Conservation (phyloP, 2,329 filamentous ascomycete genomes). For the Coniochaeta sp. region DNA sequence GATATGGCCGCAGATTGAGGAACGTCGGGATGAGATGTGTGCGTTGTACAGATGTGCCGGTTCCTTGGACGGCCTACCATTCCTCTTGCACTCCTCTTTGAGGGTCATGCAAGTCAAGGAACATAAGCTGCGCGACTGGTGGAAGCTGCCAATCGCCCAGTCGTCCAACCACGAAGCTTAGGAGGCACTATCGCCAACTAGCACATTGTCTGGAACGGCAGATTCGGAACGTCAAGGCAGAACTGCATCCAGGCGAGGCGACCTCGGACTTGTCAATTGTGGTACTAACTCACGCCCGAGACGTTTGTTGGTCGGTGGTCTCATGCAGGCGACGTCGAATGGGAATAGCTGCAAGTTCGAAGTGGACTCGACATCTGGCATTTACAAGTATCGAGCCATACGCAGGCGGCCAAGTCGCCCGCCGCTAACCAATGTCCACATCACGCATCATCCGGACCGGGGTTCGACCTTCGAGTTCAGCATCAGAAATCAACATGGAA, state of each 20-base stretch:
- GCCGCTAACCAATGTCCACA: background rate
- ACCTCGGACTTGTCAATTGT: background rate
- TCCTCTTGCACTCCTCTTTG: too few species aligned
- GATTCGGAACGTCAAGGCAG: constrained; percentile 1
- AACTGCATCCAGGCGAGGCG: background rate
- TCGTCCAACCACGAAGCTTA: too few species aligned
- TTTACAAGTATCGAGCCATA: background rate
- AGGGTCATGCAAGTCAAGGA: too few species aligned
- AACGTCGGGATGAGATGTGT: background rate
- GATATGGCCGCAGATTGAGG: background rate
- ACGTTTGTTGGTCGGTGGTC: too few species aligned
- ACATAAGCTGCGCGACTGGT: background rate
- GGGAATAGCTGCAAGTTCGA: background rate
- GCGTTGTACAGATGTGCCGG: background rate
- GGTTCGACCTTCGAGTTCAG: too few species aligned
- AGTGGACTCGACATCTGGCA: background rate
- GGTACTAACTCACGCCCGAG: background rate
- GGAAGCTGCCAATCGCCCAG: background rate
- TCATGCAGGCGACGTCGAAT: background rate
- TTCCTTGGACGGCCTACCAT: too few species aligned
- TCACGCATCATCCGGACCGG: too few species aligned
- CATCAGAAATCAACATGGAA: background rate
- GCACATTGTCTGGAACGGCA: background rate
- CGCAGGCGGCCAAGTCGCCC: background rate
- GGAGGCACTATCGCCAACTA: too few species aligned